phyloP scores from a whole-genome alignment of 139 green algal species.

The Tetradesmus lagerheimii region DNA sequence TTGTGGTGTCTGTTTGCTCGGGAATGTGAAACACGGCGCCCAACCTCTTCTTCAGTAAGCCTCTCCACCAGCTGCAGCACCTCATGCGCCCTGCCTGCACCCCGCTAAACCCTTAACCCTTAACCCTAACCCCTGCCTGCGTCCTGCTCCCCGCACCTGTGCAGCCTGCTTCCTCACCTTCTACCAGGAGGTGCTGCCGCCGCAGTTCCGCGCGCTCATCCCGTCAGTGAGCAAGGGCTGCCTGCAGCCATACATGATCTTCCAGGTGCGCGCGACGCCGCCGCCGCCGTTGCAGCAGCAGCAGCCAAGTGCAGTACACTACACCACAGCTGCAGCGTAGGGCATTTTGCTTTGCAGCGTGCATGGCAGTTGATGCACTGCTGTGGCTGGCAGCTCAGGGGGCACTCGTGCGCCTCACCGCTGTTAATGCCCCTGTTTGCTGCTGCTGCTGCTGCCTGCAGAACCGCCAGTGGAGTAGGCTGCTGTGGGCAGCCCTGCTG shows the following conservation, averaged over 20 bases:
- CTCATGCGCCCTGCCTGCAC: too few relatives aligned
- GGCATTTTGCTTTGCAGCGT: background rate
- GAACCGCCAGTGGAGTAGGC: constrained; percentile 61
- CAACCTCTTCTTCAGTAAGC: too few relatives aligned
- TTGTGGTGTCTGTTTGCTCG: too few relatives aligned
- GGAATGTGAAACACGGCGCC: too few relatives aligned
- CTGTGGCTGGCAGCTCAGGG: background rate
- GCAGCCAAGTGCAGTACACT: too few relatives aligned
- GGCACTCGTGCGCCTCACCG: too few relatives aligned
- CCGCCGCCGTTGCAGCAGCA: background rate
- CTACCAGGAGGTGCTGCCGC: constrained; percentile 50
- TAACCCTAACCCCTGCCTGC: too few relatives aligned
- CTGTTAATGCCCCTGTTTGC: too few relatives aligned
- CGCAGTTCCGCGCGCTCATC: constrained; percentile 46
- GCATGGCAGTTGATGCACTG: background rate
- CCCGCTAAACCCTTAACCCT: too few relatives aligned
- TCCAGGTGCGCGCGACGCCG: constrained; percentile 47
- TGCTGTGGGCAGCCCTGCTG: constrained; percentile 76
- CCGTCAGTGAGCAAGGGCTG: constrained; percentile 49
- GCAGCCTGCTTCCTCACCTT: constrained; percentile 35
- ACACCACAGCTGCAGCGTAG: too few relatives aligned
- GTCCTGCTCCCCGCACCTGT: background rate
- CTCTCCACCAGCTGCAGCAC: too few relatives aligned
- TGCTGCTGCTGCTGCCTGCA: constrained; percentile 38
- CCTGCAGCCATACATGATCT: constrained; percentile 59